A percentile compares a stretch with the other conserved stretches of the same genome.
Evolutionary conservation across 805 yeast genomes (phyloP).

Genomic region (Candida germanica): DNA sequence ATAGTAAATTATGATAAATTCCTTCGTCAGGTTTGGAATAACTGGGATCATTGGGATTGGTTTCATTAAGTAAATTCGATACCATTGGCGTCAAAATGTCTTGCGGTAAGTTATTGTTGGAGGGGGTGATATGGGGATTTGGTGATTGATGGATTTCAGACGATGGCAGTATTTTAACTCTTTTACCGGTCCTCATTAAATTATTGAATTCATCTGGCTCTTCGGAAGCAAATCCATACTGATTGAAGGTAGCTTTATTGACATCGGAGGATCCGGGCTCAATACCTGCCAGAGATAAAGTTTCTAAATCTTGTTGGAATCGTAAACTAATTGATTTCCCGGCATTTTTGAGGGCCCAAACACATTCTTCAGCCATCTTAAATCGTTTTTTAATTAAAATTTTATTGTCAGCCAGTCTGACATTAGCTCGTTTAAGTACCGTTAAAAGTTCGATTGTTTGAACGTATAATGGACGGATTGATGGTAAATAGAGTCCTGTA

Average conservation of each 20-base stretch:
- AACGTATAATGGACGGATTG: conserved; percentile 23
- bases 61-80: not conserved
- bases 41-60: conserved; percentile 6
- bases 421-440: conserved; percentile 26
- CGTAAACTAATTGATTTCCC: conserved; percentile 49
- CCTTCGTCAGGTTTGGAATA: conserved; percentile 16
- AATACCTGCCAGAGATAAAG: conserved; percentile 41
- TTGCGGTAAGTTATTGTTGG: not conserved
- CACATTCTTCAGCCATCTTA: conserved; percentile 56
- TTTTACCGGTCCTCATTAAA: conserved; percentile 11
- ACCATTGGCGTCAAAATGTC: not conserved
- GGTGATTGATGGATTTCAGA: not conserved
- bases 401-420: conserved; percentile 28
- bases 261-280: conserved; percentile 54
- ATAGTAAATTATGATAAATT: conserved; percentile 44
- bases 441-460: conserved; percentile 22
- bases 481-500: conserved; percentile 32
- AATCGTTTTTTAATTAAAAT: conserved; percentile 31
- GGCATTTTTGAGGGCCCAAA: conserved; percentile 60
- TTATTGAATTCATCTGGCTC: conserved; percentile 9
- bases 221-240: conserved; percentile 35
- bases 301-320: conserved; percentile 37
- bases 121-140: not conserved
- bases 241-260: conserved; percentile 46
- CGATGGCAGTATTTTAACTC: not conserved